A percentile compares a stretch with the other conserved stretches of the same genome.
Conservation (phyloP, 768 basidiomycete genomes). For the Infundibulicybe gibba region DNA sequence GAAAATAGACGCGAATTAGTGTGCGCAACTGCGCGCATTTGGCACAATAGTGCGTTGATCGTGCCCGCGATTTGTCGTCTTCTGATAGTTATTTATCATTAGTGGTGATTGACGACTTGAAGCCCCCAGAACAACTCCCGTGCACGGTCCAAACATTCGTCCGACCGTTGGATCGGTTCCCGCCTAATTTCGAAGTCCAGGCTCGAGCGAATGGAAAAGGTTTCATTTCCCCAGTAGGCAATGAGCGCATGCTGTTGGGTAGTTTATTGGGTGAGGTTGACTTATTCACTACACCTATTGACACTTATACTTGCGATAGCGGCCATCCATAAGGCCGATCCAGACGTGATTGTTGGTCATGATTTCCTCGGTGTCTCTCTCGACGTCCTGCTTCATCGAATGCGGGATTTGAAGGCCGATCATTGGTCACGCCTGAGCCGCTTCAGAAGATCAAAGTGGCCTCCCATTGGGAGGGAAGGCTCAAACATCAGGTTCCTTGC, state of each 20-base stretch:
- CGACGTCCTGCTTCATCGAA: constrained; percentile 86
- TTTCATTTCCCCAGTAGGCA: constrained; percentile 66
- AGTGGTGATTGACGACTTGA: constrained; percentile 91
- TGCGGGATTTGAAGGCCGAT: constrained; percentile 87
- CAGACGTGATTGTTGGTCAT: constrained; percentile 92
- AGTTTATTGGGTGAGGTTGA: constrained; percentile 61
- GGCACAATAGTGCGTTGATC: constrained; percentile 53
- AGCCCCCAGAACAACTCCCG: constrained; percentile 82
- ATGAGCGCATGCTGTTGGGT: constrained; percentile 84
- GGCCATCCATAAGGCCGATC: constrained; percentile 81
- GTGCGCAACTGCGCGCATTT: constrained; percentile 78
- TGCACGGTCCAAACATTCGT: constrained; percentile 87
- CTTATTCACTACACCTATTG: not conserved
- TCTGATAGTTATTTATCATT: not conserved
- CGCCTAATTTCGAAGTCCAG: constrained; percentile 73
- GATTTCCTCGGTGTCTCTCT: constrained; percentile 89
- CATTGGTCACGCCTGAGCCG: constrained; percentile 95
- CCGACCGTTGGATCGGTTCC: constrained; percentile 85
- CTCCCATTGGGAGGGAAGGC: constrained; percentile 75
- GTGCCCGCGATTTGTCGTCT: too few species aligned
- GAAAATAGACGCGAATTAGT: constrained; percentile 95
- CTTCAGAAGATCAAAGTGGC: constrained; percentile 83
- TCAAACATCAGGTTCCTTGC: constrained; percentile 80
- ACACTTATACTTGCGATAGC: constrained; percentile 31
- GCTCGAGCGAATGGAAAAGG: constrained; percentile 66